phyloP scores from a whole-genome alignment of 208 protist species.

The Wallacemonas sp. region DNA sequence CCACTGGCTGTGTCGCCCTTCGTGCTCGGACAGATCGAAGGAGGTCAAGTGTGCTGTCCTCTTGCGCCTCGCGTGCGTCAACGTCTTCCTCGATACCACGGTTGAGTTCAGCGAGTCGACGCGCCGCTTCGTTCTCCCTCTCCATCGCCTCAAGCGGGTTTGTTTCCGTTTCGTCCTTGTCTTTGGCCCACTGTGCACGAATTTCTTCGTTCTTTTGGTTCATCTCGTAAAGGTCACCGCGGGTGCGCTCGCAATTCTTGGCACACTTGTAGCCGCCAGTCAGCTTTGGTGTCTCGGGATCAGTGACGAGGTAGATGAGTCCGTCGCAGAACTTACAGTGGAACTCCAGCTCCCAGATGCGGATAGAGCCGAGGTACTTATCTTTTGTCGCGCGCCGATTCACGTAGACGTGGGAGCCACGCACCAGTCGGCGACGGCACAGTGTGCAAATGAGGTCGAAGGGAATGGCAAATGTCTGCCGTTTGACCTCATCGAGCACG shows the following conservation, averaged over 20 bases:
- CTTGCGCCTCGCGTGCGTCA: constrained; percentile 31
- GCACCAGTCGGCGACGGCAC: constrained; percentile 68
- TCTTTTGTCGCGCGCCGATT: constrained; percentile 65
- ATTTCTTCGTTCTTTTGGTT: constrained; percentile 71
- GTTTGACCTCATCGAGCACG: constrained; percentile 28
- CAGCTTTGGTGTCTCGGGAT: constrained; percentile 76
- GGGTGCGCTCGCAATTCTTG: constrained; percentile 55
- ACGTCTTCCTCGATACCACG: constrained; percentile 67
- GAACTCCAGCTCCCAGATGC: constrained; percentile 82
- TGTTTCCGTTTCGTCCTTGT: constrained; percentile 44
- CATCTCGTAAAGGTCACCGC: constrained; percentile 66
- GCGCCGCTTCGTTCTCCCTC: constrained; percentile 69
- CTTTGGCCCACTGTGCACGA: constrained; percentile 46
- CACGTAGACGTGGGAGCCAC: constrained; percentile 82
- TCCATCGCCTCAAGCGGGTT: constrained; percentile 75
- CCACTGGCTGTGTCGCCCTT: background rate
- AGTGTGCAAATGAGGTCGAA: constrained; percentile 76
- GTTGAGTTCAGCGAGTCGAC: constrained; percentile 65
- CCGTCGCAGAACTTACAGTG: constrained; percentile 72
- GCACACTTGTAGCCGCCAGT: constrained; percentile 82
- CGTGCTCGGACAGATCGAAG: constrained; percentile 8
- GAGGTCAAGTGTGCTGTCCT: constrained; percentile 29
- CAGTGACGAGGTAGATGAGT: constrained; percentile 69
- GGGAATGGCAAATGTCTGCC: constrained; percentile 85
- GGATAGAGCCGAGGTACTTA: constrained; percentile 62